Conservation (phyloP, 139 green algal species). For the Coccomyxa sp. region DNA sequence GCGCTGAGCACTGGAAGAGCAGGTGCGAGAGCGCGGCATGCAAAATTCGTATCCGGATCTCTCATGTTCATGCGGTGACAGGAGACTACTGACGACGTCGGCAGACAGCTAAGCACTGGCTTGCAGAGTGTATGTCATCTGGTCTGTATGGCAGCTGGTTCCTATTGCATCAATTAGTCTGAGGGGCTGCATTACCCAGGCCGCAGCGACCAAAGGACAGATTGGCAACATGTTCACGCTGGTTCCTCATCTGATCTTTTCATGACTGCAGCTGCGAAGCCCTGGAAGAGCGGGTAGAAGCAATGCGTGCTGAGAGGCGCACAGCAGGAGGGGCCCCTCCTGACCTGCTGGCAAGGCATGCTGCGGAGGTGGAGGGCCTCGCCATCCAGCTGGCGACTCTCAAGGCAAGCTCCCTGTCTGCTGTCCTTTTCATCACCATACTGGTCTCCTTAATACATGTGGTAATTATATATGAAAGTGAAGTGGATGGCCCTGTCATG, state of each 20-base stretch:
- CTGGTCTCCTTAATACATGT: not conserved
- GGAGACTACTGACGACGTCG: too few species aligned
- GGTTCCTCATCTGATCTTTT: not conserved
- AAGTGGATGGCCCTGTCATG: too few species aligned
- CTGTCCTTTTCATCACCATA: not conserved
- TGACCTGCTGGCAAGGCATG: not conserved
- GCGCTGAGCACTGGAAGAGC: conserved; percentile 1
- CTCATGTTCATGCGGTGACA: too few species aligned
- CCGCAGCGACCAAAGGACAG: not conserved
- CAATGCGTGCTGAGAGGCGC: conserved; percentile 2
- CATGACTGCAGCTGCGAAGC: conserved; percentile 41
- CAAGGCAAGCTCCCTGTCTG: not conserved
- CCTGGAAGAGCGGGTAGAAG: conserved; percentile 24
- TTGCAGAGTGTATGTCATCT: too few species aligned
- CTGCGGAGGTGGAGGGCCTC: not conserved
- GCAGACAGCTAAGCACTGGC: too few species aligned
- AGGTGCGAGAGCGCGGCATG: too few species aligned
- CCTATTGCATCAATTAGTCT: too few species aligned
- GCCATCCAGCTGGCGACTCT: conserved; percentile 13
- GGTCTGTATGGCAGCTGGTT: too few species aligned
- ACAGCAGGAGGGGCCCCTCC: conserved; percentile 5
- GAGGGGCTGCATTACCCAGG: not conserved
- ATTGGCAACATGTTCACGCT: not conserved
- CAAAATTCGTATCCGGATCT: too few species aligned
- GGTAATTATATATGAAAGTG: too few species aligned